Conservation (phyloP, 352 stramenopile species). For the Pythium periplocum region DNA sequence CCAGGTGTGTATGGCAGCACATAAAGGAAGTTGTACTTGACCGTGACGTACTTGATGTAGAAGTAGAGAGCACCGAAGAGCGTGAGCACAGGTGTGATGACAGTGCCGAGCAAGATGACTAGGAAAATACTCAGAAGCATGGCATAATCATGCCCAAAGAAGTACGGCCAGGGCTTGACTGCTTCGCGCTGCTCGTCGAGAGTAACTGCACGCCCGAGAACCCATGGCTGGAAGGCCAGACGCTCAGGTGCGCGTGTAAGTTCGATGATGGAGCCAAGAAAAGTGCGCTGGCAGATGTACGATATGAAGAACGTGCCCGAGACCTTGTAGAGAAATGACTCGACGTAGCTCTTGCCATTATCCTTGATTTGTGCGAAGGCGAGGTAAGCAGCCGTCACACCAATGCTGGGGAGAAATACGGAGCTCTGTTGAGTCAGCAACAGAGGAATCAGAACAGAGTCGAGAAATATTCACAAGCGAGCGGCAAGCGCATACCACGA, state of each 20-base stretch:
- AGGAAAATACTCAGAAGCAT: slow-evolving; percentile 75
- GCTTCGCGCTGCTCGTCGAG: slow-evolving; percentile 42
- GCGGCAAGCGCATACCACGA: slow-evolving; percentile 40
- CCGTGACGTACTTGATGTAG: slow-evolving; percentile 63
- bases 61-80: slow-evolving; percentile 79
- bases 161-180: slow-evolving; percentile 47
- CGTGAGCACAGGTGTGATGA: slow-evolving; percentile 75
- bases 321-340: slow-evolving; percentile 80
- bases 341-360: slow-evolving; percentile 55
- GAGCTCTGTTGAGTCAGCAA: slow-evolving; percentile 40
- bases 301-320: slow-evolving; percentile 86
- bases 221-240: slow-evolving; percentile 64
- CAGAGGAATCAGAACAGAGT: neutral
- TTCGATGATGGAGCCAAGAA: slow-evolving; percentile 69
- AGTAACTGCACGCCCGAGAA: slow-evolving; percentile 57
- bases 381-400: slow-evolving; percentile 71
- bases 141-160: slow-evolving; percentile 76
- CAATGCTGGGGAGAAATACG: slow-evolving; percentile 72
- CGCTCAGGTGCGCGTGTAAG: slow-evolving; percentile 61
- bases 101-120: slow-evolving; percentile 64
- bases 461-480: neutral
- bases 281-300: slow-evolving; percentile 77
- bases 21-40: slow-evolving; percentile 84
- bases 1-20: slow-evolving; percentile 65
- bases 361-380: slow-evolving; percentile 53